Conservation (phyloP, 305 asterid genomes). For the Galium porrigens region DNA sequence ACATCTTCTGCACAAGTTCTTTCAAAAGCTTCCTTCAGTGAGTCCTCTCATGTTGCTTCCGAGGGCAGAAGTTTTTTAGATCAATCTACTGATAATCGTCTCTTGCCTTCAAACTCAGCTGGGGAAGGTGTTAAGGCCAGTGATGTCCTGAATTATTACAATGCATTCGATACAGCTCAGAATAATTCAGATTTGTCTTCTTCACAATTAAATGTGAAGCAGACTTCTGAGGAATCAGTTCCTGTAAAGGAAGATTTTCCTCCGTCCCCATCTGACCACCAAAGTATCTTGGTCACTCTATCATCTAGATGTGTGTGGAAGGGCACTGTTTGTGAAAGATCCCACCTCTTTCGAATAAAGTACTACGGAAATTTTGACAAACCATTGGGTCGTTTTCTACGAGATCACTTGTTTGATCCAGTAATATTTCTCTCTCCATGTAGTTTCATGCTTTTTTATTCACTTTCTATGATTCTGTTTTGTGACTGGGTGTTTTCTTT, state of each 20-base stretch:
- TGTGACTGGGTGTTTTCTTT: constrained; percentile 17
- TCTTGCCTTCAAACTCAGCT: constrained; percentile 18
- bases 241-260: constrained; percentile 57
- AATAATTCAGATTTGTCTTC: constrained; percentile 22
- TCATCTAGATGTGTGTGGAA: constrained; percentile 90
- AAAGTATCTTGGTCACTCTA: constrained; percentile 78
- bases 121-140: constrained; percentile 14
- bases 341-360: constrained; percentile 79
- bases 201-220: constrained; percentile 31
- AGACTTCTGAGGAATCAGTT: constrained; percentile 29
- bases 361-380: constrained; percentile 78
- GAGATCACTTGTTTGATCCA: constrained; percentile 81
- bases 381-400: constrained; percentile 91
- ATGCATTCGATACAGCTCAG: constrained; percentile 21
- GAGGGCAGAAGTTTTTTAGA: constrained; percentile 27
- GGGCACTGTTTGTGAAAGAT: constrained; percentile 85
- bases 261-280: constrained; percentile 81
- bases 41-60: constrained; percentile 21
- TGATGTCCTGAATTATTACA: constrained; percentile 23
- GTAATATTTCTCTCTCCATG: constrained; percentile 27
- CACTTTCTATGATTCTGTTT: neutral
- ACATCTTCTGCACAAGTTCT: constrained; percentile 25
- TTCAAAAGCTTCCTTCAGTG: constrained; percentile 25
- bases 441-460: neutral
- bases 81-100: constrained; percentile 19